Conservation (phyloP, 2,329 filamentous ascomycete genomes). For the Fusarium sp. region DNA sequence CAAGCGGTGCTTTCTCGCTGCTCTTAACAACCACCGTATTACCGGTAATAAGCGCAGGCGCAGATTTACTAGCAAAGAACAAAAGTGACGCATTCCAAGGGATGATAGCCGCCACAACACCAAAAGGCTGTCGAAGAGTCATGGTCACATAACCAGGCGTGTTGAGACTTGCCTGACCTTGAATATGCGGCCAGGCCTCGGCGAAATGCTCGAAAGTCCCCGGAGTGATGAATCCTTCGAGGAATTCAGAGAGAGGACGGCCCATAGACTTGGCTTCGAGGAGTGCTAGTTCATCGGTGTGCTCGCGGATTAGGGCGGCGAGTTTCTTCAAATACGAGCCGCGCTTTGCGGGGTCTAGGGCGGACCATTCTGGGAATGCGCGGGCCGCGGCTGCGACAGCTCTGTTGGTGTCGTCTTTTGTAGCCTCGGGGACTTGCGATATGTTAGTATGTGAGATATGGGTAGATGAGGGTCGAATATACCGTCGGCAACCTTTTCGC, state of each 20-base stretch:
- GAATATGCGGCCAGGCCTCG: constrained; percentile 54
- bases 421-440: constrained; percentile 53
- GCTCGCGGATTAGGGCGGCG: constrained; percentile 55
- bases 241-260: constrained; percentile 27
- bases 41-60: constrained; percentile 33
- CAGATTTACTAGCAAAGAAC: constrained; percentile 58
- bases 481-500: constrained; percentile 33
- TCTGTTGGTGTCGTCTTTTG: constrained; percentile 58
- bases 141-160: constrained; percentile 60
- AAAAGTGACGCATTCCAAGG: constrained; percentile 67
- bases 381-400: constrained; percentile 62
- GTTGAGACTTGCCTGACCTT: constrained; percentile 60
- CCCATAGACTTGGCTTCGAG: constrained; percentile 39
- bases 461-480: neutral
- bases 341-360: constrained; percentile 53
- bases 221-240: constrained; percentile 54
- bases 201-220: constrained; percentile 56
- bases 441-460: fast-evolving
- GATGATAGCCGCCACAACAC: constrained; percentile 67
- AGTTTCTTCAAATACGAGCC: constrained; percentile 59
- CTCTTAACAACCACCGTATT: constrained; percentile 39
- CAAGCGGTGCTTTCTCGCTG: constrained; percentile 39
- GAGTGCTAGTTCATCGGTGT: constrained; percentile 56
- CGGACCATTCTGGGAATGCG: constrained; percentile 61
- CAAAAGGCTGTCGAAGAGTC: constrained; percentile 61